Percentiles rank a stretch among this genome's conserved stretches.
These are phyloP conservation scores for Phytophthora uliginosa DNA, from an alignment of 352 stramenopile genomes.

Conservation along the genomic window DNA sequence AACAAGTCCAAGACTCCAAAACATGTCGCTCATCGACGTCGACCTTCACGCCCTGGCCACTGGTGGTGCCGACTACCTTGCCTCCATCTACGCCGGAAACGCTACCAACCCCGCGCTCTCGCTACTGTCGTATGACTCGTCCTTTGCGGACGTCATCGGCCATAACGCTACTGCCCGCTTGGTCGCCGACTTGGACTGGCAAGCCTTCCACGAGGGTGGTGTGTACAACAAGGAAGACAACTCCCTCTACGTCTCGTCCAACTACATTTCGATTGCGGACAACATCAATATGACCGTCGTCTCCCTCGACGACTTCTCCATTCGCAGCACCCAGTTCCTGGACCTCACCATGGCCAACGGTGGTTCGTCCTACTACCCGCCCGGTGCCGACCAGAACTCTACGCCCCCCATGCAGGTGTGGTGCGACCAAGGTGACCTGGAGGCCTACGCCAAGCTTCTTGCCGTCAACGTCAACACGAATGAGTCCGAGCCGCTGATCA, in stretches of 20 bases:
- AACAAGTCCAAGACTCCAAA: background rate
- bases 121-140: constrained; percentile 11
- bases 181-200: constrained; percentile 20
- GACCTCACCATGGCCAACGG: constrained; percentile 18
- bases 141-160: constrained; percentile 13
- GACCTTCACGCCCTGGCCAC: constrained; percentile 17
- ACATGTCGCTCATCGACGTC: constrained; percentile 16
- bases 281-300: constrained; percentile 23
- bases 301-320: constrained; percentile 20
- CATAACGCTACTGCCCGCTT: constrained; percentile 6
- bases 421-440: constrained; percentile 18
- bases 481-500: constrained; percentile 12
- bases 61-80: constrained; percentile 11
- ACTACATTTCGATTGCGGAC: constrained; percentile 14
- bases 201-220: constrained; percentile 22
- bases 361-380: constrained; percentile 19
- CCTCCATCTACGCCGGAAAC: constrained; percentile 7
- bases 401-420: constrained; percentile 20
- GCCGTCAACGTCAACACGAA: constrained; percentile 24
- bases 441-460: constrained; percentile 12
- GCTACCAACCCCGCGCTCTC: background rate
- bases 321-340: constrained; percentile 15
- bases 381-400: constrained; percentile 5
- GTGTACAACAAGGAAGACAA: constrained; percentile 28
- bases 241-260: constrained; percentile 19